Evolutionary conservation across 495 filamentous ascomycete species (phyloP), one percentile per base, ranked within the genome.

Genomic region (Penicillium coprophilum): DNA sequence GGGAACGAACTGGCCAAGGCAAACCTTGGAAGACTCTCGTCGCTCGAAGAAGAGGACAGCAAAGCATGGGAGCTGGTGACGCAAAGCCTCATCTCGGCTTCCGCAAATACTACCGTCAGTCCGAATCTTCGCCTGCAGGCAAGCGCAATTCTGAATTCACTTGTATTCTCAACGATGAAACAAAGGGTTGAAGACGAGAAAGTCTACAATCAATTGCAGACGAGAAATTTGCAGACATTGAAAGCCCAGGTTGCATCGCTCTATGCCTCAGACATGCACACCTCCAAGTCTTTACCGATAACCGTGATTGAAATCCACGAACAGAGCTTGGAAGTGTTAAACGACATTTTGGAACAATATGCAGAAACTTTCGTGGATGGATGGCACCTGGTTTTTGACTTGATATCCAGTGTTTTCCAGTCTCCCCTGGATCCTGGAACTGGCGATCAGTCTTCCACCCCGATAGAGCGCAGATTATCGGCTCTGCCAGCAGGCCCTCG

Each of bases 311-410:
- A 96, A 31, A 88, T 96, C 15, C 94, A 97, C 67, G 84, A 85
- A 53, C 84, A 88, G 53, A 82, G 88, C 32, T 75, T 98, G 19
- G 92, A 96, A 53, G 85, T 87, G 2, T 74, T 98, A 24, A 88
- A 89, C 61, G 82, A 80, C 53, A 84, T 96, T 17, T 76, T 98
- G 7, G 94, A 97, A 62, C 88, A 93, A 55, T 92, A 87, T 64
- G 94, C 92, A 2, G 94, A 97, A 60, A 79, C 84, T 0, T 81
- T 98, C 21, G 76, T 85, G 9, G 82, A 82, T 50, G 92, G 91
- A 20, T 98, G 94, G 94, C 82, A 86, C 44, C 78, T 89, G 46
- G 85, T 89, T 5, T 96, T 98, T 61, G 86, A 86, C 46, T 85
- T 97, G 52, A 89, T 97, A 53, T 83, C 84, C 50, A 95, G 85